Base-by-base conservation (phyloP, 2,329 filamentous ascomycete species). In the Coniochaeta hoffmannii region DNA sequence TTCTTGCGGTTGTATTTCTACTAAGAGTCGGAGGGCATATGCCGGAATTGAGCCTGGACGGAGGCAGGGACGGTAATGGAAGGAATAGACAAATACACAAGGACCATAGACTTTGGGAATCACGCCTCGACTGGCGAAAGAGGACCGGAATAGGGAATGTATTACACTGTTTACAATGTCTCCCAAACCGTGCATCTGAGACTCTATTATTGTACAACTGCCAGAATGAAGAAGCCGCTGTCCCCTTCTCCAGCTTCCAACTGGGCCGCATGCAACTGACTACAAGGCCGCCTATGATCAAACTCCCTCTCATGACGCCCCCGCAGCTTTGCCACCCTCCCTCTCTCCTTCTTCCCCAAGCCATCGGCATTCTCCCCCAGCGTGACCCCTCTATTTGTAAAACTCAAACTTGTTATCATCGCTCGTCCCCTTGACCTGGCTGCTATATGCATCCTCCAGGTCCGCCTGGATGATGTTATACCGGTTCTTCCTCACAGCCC, bases 401-500 rank as follows among this genome's bases (percentile, higher is more conserved):
- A 95, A 97, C 72, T 97, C 92, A 69, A 95, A 95, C 76, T 89
- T 89, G 74, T 80, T 81, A 67, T 81, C 85, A 69, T 81, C 77
- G 57, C 68, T 77, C 53, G 78, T 76, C 11, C 79, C 90, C 85
- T 97, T 97, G 67, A 99, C 94, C 72, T 99, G 94, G 74, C 87
- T 90, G 36, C 91, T 92, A 73, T 99, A 99, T 46, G 94, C 94
- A 72, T 97, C 94, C 73, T 99, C 94, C 60, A 99, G 77, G 74
- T 99, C 94, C 60, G 82, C 85, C 78, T 99, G 94, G 67, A 99
- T 97, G 71, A 99, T 99, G 74, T 99, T 97, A 76, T 99, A 99
- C 66, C 94, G 81, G 75, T 99, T 97, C 85, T 97, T 97, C 66
- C 93, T 83, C 61, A 97, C 93, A 26, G 93, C 93, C 62, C 92